A percentile compares a stretch with the other conserved stretches of the same genome.
Evolutionary conservation across 208 protist genomes (phyloP).

Genomic region (Endotrypanum monterogeii): DNA sequence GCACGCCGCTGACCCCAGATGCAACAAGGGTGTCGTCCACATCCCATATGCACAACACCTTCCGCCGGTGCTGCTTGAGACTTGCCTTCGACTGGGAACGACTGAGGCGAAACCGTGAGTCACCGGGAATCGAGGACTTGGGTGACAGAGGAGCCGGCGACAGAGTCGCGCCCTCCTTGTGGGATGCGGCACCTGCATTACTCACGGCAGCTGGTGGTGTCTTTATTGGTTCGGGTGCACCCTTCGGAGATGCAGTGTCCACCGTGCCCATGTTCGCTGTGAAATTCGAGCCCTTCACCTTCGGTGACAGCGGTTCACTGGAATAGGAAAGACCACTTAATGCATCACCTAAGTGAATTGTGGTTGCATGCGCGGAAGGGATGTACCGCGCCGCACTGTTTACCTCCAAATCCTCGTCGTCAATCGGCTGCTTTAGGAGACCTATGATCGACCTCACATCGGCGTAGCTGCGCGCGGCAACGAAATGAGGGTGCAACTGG

Average conservation of each 20-base stretch:
- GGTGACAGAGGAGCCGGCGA: background rate
- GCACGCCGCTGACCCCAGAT: conserved; percentile 55
- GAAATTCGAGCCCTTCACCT: background rate
- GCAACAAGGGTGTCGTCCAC: conserved; percentile 84
- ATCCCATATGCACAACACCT: conserved; percentile 83
- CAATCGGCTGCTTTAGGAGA: conserved; percentile 28
- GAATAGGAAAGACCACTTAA: conserved; percentile 1
- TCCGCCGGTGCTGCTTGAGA: background rate
- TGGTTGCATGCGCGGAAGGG: conserved; percentile 15
- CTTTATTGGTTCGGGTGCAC: background rate
- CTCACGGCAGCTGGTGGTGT: background rate
- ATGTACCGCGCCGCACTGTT: conserved; percentile 19
- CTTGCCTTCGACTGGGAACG: conserved; percentile 4
- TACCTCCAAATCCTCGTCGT: conserved; percentile 13
- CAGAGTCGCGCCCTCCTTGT: background rate
- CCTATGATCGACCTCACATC: conserved; percentile 20
- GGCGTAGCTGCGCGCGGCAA: conserved; percentile 22
- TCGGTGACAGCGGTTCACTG: background rate
- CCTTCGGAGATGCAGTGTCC: background rate
- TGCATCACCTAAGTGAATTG: conserved; percentile 25
- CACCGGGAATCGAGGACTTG: conserved; percentile 5
- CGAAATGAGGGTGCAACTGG: conserved; percentile 28
- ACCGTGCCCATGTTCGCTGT: background rate
- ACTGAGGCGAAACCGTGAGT: conserved; percentile 11
- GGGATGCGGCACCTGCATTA: background rate